These are phyloP conservation scores for Pichia norvegensis DNA, from an alignment of 1,139 yeast genomes.

Conservation along the genomic window DNA sequence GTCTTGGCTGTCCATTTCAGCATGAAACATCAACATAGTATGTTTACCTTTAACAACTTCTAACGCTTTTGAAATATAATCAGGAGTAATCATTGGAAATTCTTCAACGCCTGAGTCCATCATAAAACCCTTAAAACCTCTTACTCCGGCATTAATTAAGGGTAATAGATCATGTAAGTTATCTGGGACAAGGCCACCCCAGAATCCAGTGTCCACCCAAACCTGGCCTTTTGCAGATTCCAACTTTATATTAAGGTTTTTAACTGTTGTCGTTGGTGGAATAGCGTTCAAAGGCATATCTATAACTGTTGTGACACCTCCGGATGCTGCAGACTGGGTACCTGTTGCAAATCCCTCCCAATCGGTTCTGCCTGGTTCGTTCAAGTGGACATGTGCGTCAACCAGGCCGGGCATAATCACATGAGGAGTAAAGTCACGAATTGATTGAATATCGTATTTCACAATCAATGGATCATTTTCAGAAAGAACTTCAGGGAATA, in stretches of 20 bases:
- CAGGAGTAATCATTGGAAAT: constrained; percentile 70
- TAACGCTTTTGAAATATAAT: constrained; percentile 61
- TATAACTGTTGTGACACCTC: constrained; percentile 92
- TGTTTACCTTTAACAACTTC: constrained; percentile 48
- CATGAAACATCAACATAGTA: constrained; percentile 85
- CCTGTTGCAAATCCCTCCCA: constrained; percentile 97
- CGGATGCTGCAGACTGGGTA: constrained; percentile 85
- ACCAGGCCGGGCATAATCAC: constrained; percentile 83
- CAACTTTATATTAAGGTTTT: constrained; percentile 64
- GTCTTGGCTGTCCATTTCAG: constrained; percentile 58
- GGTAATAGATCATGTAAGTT: constrained; percentile 66
- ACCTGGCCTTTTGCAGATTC: constrained; percentile 73
- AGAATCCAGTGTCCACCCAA: constrained; percentile 91
- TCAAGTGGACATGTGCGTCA: constrained; percentile 87
- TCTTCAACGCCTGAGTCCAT: constrained; percentile 93
- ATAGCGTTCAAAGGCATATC: constrained; percentile 96
- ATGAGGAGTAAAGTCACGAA: constrained; percentile 53
- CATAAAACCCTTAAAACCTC: constrained; percentile 88
- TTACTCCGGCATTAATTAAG: constrained; percentile 71
- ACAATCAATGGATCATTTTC: constrained; percentile 34
- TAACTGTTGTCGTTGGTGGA: constrained; percentile 86
- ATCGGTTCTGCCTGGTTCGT: constrained; percentile 91
- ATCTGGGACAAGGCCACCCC: constrained; percentile 90
- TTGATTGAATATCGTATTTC: constrained; percentile 36
- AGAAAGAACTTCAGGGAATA: constrained; percentile 33